Evolutionary conservation across 345 rosid genomes (phyloP).

Genomic region (Erodium maritimum): DNA sequence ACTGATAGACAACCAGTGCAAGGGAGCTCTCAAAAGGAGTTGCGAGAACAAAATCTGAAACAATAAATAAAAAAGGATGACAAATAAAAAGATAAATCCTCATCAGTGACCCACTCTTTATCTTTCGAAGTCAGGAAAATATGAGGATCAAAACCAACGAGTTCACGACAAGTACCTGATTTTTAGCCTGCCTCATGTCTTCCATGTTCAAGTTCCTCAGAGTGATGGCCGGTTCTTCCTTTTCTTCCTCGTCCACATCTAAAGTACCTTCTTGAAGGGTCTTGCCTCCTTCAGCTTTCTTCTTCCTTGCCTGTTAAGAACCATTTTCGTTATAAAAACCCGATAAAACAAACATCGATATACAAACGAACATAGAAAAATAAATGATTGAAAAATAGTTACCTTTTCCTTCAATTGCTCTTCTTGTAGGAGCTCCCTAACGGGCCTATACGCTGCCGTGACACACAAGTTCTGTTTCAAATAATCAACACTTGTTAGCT

Average conservation of each 20-base stretch:
- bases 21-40: too few species aligned
- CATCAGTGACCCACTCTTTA: too few species aligned
- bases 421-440: constrained; percentile 74
- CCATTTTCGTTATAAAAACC: too few species aligned
- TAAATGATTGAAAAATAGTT: constrained; percentile 7
- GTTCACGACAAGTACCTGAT: constrained; percentile 63
- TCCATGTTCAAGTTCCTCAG: constrained; percentile 80
- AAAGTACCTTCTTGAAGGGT: constrained; percentile 28
- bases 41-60: too few species aligned
- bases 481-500: constrained; percentile 10
- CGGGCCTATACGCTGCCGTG: constrained; percentile 96
- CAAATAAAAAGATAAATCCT: too few species aligned
- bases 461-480: constrained; percentile 75
- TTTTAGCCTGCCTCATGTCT: constrained; percentile 86
- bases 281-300: constrained; percentile 48
- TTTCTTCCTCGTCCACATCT: constrained; percentile 34
- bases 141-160: too few species aligned
- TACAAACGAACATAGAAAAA: not conserved
- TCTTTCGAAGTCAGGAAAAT: too few species aligned
- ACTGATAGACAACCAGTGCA: too few species aligned
- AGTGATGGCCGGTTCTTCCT: constrained; percentile 43
- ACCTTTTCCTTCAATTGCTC: constrained; percentile 75
- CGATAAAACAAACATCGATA: not conserved
- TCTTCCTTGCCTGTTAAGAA: constrained; percentile 61
- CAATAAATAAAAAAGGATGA: too few species aligned